A percentile compares a stretch with the other conserved stretches of the same genome.
These are phyloP conservation scores for Globisporangium yorkense DNA, from an alignment of 352 stramenopile genomes.

Conservation along the genomic window DNA sequence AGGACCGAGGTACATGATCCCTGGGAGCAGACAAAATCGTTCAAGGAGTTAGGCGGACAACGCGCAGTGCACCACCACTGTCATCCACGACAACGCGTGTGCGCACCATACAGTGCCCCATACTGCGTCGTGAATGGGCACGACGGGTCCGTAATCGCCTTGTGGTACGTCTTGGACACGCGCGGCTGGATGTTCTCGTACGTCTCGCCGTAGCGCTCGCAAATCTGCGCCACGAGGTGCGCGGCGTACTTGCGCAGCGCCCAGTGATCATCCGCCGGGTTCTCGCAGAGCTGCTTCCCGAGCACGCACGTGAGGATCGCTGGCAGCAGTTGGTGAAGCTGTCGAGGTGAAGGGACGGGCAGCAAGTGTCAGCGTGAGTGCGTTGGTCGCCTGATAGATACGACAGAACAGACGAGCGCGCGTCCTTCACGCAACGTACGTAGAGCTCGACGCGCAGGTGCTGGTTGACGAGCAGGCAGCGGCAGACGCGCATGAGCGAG, in stretches of 20 bases:
- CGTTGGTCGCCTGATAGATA: neutral
- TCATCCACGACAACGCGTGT: neutral
- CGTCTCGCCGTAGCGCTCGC: constrained; percentile 80
- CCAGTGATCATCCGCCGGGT: constrained; percentile 88
- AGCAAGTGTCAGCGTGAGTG: neutral
- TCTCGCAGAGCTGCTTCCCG: constrained; percentile 85
- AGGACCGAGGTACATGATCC: constrained; percentile 87
- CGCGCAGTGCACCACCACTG: neutral
- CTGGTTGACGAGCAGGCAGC: constrained; percentile 88
- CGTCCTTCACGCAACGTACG: constrained; percentile 27
- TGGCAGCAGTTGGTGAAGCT: constrained; percentile 93
- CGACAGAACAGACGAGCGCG: neutral
- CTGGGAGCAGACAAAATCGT: constrained; percentile 13
- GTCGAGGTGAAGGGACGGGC: neutral
- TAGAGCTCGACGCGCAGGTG: constrained; percentile 92
- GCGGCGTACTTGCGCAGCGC: constrained; percentile 82
- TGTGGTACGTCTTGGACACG: constrained; percentile 89
- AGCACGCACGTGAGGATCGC: constrained; percentile 92
- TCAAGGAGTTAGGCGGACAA: no score
- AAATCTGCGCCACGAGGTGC: constrained; percentile 80
- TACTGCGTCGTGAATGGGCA: constrained; percentile 88
- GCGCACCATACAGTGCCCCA: constrained; percentile 86
- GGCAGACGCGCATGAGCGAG: constrained; percentile 86
- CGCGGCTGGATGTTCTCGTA: constrained; percentile 91
- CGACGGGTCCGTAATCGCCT: constrained; percentile 71